phyloP scores from a whole-genome alignment of 768 basidiomycete genomes.

The Macrolepiota albuminosa region DNA sequence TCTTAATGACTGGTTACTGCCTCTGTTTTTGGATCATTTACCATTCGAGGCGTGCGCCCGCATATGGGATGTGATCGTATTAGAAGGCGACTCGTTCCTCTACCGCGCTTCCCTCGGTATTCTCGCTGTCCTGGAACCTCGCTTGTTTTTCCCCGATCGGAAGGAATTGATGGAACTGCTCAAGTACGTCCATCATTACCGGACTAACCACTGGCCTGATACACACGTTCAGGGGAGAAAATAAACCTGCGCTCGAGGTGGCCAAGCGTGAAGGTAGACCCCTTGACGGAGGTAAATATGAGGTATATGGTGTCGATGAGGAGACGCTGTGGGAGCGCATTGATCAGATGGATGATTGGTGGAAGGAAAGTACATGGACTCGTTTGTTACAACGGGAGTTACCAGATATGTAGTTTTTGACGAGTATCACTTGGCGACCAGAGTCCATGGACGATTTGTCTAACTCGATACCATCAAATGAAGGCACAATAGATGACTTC shows the following conservation, averaged over 20 bases:
- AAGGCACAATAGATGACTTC: no score
- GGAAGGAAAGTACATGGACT: slow-evolving; percentile 89
- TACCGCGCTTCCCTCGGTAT: slow-evolving; percentile 83
- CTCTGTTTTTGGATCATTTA: slow-evolving; percentile 81
- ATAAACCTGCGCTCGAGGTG: slow-evolving; percentile 77
- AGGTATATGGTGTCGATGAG: slow-evolving; percentile 83
- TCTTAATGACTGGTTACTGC: slow-evolving; percentile 75
- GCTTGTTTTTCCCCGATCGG: slow-evolving; percentile 85
- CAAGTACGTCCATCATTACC: slow-evolving; percentile 38
- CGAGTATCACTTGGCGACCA: background rate
- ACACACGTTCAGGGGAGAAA: slow-evolving; percentile 58
- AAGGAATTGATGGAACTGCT: slow-evolving; percentile 76
- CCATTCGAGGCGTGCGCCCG: slow-evolving; percentile 89
- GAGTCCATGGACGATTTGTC: no score
- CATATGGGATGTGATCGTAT: slow-evolving; percentile 81
- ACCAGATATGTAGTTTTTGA: slow-evolving; percentile 55
- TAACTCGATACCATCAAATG: no score
- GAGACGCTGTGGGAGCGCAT: slow-evolving; percentile 83
- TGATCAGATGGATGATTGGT: slow-evolving; percentile 83
- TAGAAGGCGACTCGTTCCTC: slow-evolving; percentile 89
- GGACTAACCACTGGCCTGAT: background rate
- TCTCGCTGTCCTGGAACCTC: slow-evolving; percentile 76
- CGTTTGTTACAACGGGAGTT: slow-evolving; percentile 78
- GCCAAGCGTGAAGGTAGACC: slow-evolving; percentile 65
- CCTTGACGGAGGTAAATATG: slow-evolving; percentile 72